phyloP scores from a whole-genome alignment of 768 basidiomycete species.

The Lactifluus echinatus region DNA sequence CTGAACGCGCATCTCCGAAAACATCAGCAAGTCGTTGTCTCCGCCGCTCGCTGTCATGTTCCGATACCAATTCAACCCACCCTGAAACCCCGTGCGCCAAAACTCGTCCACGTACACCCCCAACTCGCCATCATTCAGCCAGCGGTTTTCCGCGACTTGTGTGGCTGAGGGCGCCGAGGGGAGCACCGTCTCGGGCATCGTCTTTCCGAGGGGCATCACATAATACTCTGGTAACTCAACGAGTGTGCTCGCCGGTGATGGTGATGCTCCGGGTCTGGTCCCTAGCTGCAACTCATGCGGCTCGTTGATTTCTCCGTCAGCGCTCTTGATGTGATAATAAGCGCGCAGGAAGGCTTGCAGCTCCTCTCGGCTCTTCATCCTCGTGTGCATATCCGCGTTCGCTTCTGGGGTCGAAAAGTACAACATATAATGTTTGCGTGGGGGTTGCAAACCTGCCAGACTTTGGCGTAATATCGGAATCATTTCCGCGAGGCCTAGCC shows the following conservation, averaged over 20 bases:
- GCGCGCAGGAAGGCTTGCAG: conserved; percentile 42
- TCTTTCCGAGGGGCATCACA: conserved; percentile 28
- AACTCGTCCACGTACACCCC: conserved; percentile 40
- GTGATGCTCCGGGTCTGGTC: background rate
- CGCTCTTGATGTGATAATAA: conserved; percentile 54
- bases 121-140: conserved; percentile 43
- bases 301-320: conserved; percentile 39
- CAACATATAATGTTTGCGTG: conserved; percentile 49
- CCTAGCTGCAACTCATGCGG: conserved; percentile 31
- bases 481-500: background rate
- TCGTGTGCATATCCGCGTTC: conserved; percentile 36
- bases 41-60: conserved; percentile 24
- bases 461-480: conserved; percentile 9
- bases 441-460: conserved; percentile 38
- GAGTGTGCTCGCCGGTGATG: conserved; percentile 29
- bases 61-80: conserved; percentile 53
- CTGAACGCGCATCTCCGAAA: conserved; percentile 37
- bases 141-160: conserved; percentile 27
- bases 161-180: conserved; percentile 29
- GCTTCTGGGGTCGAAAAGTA: conserved; percentile 44
- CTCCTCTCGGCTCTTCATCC: conserved; percentile 30
- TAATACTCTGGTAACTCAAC: conserved; percentile 44
- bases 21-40: too few species aligned
- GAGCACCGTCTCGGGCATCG: conserved; percentile 43
- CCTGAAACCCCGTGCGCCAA: conserved; percentile 49